These are phyloP conservation scores for Saprolegnia parasitica DNA, from an alignment of 352 stramenopile genomes.

Conservation along the genomic window DNA sequence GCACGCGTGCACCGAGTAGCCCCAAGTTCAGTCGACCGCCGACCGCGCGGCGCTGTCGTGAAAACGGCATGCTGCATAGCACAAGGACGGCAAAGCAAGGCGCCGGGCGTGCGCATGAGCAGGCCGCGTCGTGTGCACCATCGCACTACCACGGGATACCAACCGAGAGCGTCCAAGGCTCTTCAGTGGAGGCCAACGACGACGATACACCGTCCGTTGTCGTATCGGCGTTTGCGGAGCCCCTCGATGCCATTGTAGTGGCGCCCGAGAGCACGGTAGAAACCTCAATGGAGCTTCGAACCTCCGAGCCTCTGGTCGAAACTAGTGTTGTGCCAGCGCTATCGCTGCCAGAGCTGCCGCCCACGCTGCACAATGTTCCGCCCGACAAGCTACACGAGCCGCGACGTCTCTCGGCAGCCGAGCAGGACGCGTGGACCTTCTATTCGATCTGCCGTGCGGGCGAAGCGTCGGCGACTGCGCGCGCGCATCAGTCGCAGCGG, in stretches of 20 bases:
- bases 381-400: too few species aligned
- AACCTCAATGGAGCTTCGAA: too few species aligned
- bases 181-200: not conserved
- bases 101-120: too few species aligned
- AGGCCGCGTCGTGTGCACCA: not conserved
- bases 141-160: not conserved
- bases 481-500: not conserved
- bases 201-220: too few species aligned
- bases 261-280: too few species aligned
- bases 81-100: not conserved
- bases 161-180: not conserved
- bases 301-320: too few species aligned
- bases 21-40: not conserved
- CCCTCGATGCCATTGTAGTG: too few species aligned
- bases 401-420: too few species aligned
- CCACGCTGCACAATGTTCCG: too few species aligned
- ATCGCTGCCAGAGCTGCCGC: too few species aligned
- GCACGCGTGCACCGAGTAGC: not conserved
- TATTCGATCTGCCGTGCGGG: not conserved
- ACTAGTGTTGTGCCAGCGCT: too few species aligned
- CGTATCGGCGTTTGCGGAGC: too few species aligned
- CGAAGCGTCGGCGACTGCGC: not conserved
- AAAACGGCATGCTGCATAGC: conserved; percentile 1
- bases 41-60: not conserved
- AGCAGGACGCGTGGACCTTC: not conserved